Evolutionary conservation across 192 early-diverging fungal species (phyloP).

Genomic region (Obelidium mucronatum): DNA sequence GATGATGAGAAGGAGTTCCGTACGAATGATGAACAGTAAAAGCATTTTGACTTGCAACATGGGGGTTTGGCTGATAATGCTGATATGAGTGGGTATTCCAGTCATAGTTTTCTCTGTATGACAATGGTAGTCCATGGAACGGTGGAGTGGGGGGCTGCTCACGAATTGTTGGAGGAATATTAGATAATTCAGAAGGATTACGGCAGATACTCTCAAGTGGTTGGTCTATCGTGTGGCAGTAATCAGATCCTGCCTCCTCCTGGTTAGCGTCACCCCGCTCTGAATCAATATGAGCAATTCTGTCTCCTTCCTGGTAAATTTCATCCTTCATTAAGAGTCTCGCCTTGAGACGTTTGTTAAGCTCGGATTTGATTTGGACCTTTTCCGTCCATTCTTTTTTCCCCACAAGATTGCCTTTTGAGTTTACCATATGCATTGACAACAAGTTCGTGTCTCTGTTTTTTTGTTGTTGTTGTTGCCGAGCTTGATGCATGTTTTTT

Average conservation of each 20-base stretch:
- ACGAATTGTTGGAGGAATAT: not conserved
- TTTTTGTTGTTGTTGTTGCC: not conserved
- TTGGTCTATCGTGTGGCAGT: not conserved
- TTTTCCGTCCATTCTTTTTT: not conserved
- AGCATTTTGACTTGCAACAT: too few relatives aligned
- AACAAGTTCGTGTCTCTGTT: not conserved
- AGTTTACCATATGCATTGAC: not conserved
- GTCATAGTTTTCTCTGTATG: not conserved
- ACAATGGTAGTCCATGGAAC: not conserved
- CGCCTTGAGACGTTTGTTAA: not conserved
- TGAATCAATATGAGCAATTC: not conserved
- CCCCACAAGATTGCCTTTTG: not conserved
- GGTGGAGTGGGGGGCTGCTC: not conserved
- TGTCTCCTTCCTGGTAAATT: not conserved
- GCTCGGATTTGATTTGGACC: not conserved
- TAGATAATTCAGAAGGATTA: not conserved
- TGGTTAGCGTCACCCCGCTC: not conserved
- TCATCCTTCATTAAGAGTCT: not conserved
- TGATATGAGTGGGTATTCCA: not conserved
- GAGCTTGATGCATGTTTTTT: conserved; percentile 18
- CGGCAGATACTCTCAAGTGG: too few relatives aligned
- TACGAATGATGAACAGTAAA: too few relatives aligned
- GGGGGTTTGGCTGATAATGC: too few relatives aligned
- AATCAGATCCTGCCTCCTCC: not conserved
- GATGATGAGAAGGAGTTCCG: too few relatives aligned